Conservation (phyloP, 352 stramenopile genomes). For the Chrysophaeum taylorii region DNA sequence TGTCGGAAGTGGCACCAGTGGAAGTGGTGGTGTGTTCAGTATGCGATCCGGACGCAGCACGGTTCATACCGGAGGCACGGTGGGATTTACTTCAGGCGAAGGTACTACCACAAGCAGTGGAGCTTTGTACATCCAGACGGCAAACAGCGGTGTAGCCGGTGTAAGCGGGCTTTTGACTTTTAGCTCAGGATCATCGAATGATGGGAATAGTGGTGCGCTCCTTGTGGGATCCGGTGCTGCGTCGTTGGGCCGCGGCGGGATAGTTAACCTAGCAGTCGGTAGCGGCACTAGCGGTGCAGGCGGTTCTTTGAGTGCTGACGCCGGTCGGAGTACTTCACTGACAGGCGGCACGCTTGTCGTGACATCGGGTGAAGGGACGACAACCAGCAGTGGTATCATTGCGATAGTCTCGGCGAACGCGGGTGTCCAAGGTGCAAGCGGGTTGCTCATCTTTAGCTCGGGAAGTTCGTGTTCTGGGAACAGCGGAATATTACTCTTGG, state of each 20-base stretch:
- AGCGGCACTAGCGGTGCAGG: conserved; percentile 15
- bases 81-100: too few species aligned
- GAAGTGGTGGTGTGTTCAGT: conserved; percentile 19
- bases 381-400: conserved; percentile 21
- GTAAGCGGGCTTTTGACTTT: conserved; percentile 22
- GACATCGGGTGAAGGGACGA: conserved; percentile 4
- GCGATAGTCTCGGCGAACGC: conserved; percentile 16
- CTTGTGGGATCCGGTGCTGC: conserved; percentile 22
- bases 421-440: conserved; percentile 18
- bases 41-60: conserved; percentile 17
- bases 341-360: background rate
- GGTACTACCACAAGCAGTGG: conserved; percentile 15
- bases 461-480: conserved; percentile 25
- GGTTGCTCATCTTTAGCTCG: conserved; percentile 26
- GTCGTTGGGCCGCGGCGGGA: conserved; percentile 17
- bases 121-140: conserved; percentile 17
- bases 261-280: conserved; percentile 23
- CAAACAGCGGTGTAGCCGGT: conserved; percentile 29
- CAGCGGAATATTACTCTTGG: conserved; percentile 23
- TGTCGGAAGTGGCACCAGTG: conserved; percentile 27
- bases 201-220: conserved; percentile 25
- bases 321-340: conserved; percentile 1
- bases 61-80: too few species aligned
- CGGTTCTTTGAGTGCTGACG: conserved; percentile 14
- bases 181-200: conserved; percentile 20